Evolutionary conservation across 768 basidiomycete species (phyloP), one percentile per base, ranked within the genome.

Genomic region (Amanita brunnescens): DNA sequence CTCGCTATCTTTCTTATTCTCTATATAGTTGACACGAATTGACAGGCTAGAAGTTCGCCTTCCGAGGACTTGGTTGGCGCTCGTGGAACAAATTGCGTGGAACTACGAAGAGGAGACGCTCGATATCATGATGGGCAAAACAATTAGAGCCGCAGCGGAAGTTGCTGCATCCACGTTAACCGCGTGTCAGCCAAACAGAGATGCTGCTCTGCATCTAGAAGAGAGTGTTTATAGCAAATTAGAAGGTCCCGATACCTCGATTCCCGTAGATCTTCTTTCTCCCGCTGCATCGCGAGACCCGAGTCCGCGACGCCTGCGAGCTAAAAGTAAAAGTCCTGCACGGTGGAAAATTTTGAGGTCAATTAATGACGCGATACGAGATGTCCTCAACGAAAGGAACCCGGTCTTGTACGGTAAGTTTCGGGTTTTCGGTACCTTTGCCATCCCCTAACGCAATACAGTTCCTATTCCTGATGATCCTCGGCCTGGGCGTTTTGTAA

Each of bases 201-300:
- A 71, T 24, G 70, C 70, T 3, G 74, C 75, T 6, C 62, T 74
- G 45, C 72, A 71, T 44, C 73, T 87, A 51, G 82, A 85, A 56
- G 76, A 79, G 47, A 75, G 76, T 55, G 74, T 87, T 47, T 66
- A 85, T 30, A 79, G 77, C 46, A 73, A 72, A 0, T 70, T 87
- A 9, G 69, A 70, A 29, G 73, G 74, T 5, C 87, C 87, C 13
- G 86, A 89, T 52, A 75, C 77, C 26, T 76, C 81, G 46, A 85
- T 92, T 40, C 78, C 85, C 21, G 75, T 77, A 0, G 90, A 91
- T 52, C 62, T 92, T 20, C 76, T 92, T 12, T 80, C 90, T 5
- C 90, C 90, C 0, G 77, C 81, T 0, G 85, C 81, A 1, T 90
- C 89, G 48, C 86, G 90, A 52, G 87, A 92, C 56, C 86, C 88